phyloP scores from a whole-genome alignment of 2,329 filamentous ascomycete genomes.

The Ophiostoma australiae region DNA sequence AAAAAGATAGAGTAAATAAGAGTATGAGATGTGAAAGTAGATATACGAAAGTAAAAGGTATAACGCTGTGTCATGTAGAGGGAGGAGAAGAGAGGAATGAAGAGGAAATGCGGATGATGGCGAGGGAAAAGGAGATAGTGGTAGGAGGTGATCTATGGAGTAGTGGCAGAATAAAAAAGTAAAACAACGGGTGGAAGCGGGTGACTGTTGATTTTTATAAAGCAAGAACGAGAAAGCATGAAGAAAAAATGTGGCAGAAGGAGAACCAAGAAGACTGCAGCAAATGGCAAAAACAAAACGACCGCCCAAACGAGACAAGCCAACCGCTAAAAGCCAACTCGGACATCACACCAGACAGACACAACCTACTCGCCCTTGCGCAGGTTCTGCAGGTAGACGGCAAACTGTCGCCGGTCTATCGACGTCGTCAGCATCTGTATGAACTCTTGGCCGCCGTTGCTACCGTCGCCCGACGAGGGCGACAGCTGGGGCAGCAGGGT shows the following conservation, averaged over 20 bases:
- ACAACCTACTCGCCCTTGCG: conserved; percentile 39
- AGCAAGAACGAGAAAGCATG: not conserved
- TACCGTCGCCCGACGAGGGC: not conserved
- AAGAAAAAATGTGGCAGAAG: not conserved
- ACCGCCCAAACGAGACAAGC: not conserved
- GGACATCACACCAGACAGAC: not conserved
- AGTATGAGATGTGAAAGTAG: conserved; percentile 1
- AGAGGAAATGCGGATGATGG: not conserved
- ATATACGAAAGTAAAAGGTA: conserved; percentile 10
- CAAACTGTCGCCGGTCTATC: conserved; percentile 56
- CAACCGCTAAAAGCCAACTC: not conserved
- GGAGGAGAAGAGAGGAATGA: not conserved
- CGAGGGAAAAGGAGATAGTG: not conserved
- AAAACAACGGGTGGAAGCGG: not conserved
- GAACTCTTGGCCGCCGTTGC: conserved; percentile 49
- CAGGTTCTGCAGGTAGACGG: conserved; percentile 58
- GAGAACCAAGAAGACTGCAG: not conserved
- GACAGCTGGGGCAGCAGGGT: conserved; percentile 62
- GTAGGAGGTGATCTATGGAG: not conserved
- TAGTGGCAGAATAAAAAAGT: not conserved
- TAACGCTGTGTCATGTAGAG: conserved; percentile 8
- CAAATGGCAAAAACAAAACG: not conserved
- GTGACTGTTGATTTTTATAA: not conserved
- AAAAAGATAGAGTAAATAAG: not conserved
- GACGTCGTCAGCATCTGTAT: conserved; percentile 54